Percentiles rank a stretch among this genome's conserved stretches.
Conservation (phyloP, 108 stramenopile genomes). For the Cylindrotheca closterium region DNA sequence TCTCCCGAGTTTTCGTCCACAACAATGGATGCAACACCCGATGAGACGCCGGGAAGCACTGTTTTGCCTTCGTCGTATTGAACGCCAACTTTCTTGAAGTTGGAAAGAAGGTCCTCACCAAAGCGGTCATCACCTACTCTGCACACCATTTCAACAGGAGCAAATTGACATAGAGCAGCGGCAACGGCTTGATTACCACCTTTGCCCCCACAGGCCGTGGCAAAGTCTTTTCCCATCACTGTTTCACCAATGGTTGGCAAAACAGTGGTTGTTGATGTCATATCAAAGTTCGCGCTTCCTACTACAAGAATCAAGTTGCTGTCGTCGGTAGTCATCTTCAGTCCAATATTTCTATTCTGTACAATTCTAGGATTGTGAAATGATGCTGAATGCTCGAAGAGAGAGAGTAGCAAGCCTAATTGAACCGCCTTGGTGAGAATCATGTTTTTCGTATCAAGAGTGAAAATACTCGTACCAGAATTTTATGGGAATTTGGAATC, state of each 20-base stretch:
- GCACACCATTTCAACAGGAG: slow-evolving; percentile 74
- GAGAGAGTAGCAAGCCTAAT: too few relatives aligned
- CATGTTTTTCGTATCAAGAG: too few relatives aligned
- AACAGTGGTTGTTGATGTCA: slow-evolving; percentile 52
- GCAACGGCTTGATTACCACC: slow-evolving; percentile 93
- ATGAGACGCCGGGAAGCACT: slow-evolving; percentile 21
- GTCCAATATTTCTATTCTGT: too few relatives aligned
- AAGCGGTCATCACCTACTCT: slow-evolving; percentile 75
- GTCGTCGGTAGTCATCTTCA: slow-evolving; percentile 13
- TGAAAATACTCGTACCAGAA: too few relatives aligned
- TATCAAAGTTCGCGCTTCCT: slow-evolving; percentile 80
- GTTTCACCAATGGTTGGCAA: slow-evolving; percentile 81
- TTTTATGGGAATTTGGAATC: too few relatives aligned
- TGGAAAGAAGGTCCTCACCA: slow-evolving; percentile 48
- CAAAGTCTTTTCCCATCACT: slow-evolving; percentile 74
- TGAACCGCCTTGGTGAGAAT: too few relatives aligned
- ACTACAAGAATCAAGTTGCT: slow-evolving; percentile 59
- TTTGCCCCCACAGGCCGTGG: slow-evolving; percentile 82
- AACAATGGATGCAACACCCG: slow-evolving; percentile 77
- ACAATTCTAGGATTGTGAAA: too few relatives aligned
- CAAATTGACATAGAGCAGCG: slow-evolving; percentile 62
- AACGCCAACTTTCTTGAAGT: slow-evolving; percentile 44
- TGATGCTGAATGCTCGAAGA: too few relatives aligned
- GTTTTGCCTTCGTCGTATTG: slow-evolving; percentile 32
- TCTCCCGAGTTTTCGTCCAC: slow-evolving; percentile 75